A percentile compares a stretch with the other conserved stretches of the same genome.
phyloP scores from a whole-genome alignment of 2,329 filamentous ascomycete genomes.

The Myriangium duriaei region DNA sequence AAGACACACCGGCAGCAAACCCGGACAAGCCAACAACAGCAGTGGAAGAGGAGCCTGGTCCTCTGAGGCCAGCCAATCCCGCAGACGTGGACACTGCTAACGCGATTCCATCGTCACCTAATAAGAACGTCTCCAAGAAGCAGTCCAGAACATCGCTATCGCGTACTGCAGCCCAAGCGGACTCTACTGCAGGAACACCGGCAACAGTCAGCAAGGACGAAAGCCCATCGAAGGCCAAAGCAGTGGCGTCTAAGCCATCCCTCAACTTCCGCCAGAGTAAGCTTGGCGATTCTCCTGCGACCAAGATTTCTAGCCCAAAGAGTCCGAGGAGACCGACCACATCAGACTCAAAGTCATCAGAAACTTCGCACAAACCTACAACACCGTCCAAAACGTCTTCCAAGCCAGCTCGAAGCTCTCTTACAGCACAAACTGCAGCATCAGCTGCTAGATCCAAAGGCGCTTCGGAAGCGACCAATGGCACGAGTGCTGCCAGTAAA shows the following conservation, averaged over 20 bases:
- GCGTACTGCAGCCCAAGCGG: slow-evolving; percentile 2
- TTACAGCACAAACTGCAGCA: slow-evolving; percentile 23
- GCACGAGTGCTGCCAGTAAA: slow-evolving; percentile 23
- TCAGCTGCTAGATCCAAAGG: slow-evolving; percentile 19
- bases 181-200: slow-evolving; percentile 12
- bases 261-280: slow-evolving; percentile 4
- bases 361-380: slow-evolving; percentile 9
- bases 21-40: slow-evolving; percentile 33
- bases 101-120: slow-evolving; percentile 12
- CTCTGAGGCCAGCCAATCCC: slow-evolving; percentile 14
- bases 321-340: slow-evolving; percentile 10
- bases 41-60: slow-evolving; percentile 26
- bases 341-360: slow-evolving; percentile 8
- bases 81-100: slow-evolving; percentile 10
- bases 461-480: slow-evolving; percentile 12
- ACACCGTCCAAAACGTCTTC: slow-evolving; percentile 7
- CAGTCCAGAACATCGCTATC: slow-evolving; percentile 2
- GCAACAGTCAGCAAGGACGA: slow-evolving; percentile 5
- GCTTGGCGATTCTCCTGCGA: slow-evolving; percentile 12
- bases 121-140: slow-evolving; percentile 13
- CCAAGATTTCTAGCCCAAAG: slow-evolving; percentile 14
- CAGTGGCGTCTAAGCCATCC: slow-evolving; percentile 13
- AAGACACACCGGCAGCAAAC: slow-evolving; percentile 23
- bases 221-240: slow-evolving; percentile 1
- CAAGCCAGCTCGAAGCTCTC: slow-evolving; percentile 20